Evolutionary conservation across 306 rosid genomes (phyloP).

Genomic region (Luffa acutangula): DNA sequence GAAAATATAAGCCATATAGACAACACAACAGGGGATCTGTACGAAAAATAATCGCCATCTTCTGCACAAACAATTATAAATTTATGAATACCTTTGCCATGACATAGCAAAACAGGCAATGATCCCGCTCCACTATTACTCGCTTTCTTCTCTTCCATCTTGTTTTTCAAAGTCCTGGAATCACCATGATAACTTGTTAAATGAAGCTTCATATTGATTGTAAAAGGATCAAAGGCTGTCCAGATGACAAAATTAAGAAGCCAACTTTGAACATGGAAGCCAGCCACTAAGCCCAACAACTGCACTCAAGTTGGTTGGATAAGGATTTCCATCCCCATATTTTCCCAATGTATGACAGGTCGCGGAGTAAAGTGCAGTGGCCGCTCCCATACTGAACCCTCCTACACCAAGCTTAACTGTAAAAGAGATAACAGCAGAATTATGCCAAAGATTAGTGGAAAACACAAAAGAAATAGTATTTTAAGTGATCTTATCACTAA

Average conservation of each 20-base stretch:
- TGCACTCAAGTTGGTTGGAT: slow-evolving; percentile 68
- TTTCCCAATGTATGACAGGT: slow-evolving; percentile 58
- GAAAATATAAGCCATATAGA: background rate
- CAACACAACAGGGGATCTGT: background rate
- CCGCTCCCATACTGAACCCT: slow-evolving; percentile 99
- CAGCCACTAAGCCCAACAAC: slow-evolving; percentile 94
- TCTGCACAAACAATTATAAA: background rate
- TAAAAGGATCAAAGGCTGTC: background rate
- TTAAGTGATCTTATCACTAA: background rate
- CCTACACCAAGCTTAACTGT: slow-evolving; percentile 95
- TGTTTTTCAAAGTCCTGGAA: slow-evolving; percentile 54
- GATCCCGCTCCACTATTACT: slow-evolving; percentile 55
- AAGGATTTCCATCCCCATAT: slow-evolving; percentile 60
- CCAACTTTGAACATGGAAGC: slow-evolving; percentile 98
- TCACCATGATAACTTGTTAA: slow-evolving; percentile 15
- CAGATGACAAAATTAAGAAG: slow-evolving; percentile 15
- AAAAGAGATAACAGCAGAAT: background rate
- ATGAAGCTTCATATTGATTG: background rate
- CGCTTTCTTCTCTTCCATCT: slow-evolving; percentile 52
- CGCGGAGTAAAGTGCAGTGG: slow-evolving; percentile 80
- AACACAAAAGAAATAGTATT: background rate
- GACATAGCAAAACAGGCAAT: slow-evolving; percentile 79
- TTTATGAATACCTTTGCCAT: slow-evolving; percentile 63
- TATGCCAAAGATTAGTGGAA: background rate
- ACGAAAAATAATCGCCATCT: background rate